Evolutionary conservation across 441 rosid genomes (phyloP).

Genomic region (Isatis lusitanica): DNA sequence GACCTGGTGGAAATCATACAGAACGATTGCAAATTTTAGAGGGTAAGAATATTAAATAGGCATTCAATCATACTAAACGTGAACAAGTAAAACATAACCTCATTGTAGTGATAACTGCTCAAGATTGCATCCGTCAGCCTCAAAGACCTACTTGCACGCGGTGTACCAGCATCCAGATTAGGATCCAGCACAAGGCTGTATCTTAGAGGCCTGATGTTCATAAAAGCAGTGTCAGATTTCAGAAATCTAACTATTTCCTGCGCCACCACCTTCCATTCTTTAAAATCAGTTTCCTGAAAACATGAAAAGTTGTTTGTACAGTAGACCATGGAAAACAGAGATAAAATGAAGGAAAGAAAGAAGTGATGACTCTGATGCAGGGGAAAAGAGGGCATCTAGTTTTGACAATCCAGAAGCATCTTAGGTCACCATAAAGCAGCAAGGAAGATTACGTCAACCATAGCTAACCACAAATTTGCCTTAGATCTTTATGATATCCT

Average conservation of each 20-base stretch:
- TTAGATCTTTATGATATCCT: background rate
- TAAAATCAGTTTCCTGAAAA: slow-evolving; percentile 90
- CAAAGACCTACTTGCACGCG: slow-evolving; percentile 60
- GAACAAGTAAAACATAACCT: slow-evolving; percentile 56
- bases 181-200: slow-evolving; percentile 85
- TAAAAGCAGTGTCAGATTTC: slow-evolving; percentile 89
- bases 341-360: background rate
- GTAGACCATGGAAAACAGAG: slow-evolving; percentile 4
- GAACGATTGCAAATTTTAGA: slow-evolving; percentile 24
- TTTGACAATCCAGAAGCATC: slow-evolving; percentile 18
- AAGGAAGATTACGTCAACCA: slow-evolving; percentile 18
- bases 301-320: slow-evolving; percentile 30
- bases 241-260: slow-evolving; percentile 91
- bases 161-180: slow-evolving; percentile 58
- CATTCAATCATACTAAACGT: slow-evolving; percentile 23
- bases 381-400: background rate
- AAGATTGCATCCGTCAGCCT: slow-evolving; percentile 83
- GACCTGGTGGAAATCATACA: slow-evolving; percentile 55
- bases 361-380: background rate
- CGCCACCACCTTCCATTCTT: slow-evolving; percentile 96
- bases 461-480: background rate
- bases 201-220: slow-evolving; percentile 93
- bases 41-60: background rate
- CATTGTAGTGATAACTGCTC: slow-evolving; percentile 84
- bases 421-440: slow-evolving; percentile 23